These are phyloP conservation scores for Radiomyces spectabilis DNA, from an alignment of 192 early-diverging fungal genomes.

Conservation along the genomic window DNA sequence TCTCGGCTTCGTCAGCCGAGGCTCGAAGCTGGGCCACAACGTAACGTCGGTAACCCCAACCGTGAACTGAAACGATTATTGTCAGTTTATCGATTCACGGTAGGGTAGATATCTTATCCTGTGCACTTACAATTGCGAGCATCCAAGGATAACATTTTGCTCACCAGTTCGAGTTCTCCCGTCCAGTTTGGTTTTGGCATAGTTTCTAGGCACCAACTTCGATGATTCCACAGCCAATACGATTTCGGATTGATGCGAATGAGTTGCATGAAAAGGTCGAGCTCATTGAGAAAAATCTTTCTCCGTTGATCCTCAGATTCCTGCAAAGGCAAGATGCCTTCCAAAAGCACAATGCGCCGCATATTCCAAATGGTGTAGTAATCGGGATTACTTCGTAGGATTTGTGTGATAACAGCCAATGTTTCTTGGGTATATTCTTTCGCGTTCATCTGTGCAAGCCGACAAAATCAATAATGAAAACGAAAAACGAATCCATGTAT, in stretches of 20 bases:
- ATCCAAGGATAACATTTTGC: constrained; percentile 78
- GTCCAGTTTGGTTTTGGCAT: constrained; percentile 76
- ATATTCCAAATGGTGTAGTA: constrained; percentile 95
- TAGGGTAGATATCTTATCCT: neutral
- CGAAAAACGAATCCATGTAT: neutral
- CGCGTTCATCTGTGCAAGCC: constrained; percentile 20
- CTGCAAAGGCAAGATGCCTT: constrained; percentile 28
- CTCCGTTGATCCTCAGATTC: constrained; percentile 29
- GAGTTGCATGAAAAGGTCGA: constrained; percentile 66
- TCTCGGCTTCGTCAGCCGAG: constrained; percentile 14
- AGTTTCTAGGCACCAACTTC: constrained; percentile 78
- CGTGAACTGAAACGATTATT: constrained; percentile 61
- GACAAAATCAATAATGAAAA: neutral
- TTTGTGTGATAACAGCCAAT: constrained; percentile 55
- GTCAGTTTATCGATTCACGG: neutral
- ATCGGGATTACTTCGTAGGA: constrained; percentile 83
- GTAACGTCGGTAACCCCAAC: constrained; percentile 94
- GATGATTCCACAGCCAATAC: constrained; percentile 98
- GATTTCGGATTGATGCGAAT: constrained; percentile 83
- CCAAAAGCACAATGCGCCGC: constrained; percentile 64
- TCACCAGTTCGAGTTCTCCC: constrained; percentile 68
- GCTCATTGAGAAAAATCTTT: constrained; percentile 49
- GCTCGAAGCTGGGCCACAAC: constrained; percentile 48
- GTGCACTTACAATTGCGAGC: constrained; percentile 77
- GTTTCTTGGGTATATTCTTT: constrained; percentile 39